Base-by-base conservation (phyloP, 441 rosid genomes). In the Bocquillonia castaneifolia region DNA sequence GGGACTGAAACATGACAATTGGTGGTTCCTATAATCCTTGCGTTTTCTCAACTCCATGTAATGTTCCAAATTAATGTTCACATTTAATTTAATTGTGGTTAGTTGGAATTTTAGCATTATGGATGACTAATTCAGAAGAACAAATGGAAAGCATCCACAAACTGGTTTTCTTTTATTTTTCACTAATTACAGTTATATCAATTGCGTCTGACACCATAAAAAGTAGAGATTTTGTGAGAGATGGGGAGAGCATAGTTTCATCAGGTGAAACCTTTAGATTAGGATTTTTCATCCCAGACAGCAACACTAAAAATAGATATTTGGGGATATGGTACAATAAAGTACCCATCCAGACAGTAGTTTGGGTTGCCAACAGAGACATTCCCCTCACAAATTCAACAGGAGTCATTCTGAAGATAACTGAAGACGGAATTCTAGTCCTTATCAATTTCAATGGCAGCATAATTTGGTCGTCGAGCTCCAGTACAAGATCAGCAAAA, bases 331-430 rank as follows among this genome's bases (percentile, higher is more conserved):
- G 74, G 74, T 71, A 29, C 64, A 44, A 37, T 6, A 63, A 54
- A 3, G 32, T 64, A 22, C 14, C 69, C 10, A 23, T 6, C 15
- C 6, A 7, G 8, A 64, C 64, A 0, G 75, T 64, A 3, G 70
- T 65, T 25, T 72, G 75, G 74, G 74, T 71, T 34, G 74, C 69
- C 32, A 71, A 71, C 51, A 63, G 74, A 39, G 55, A 64, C 8
- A 34, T 3, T 7, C 74, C 74, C 5, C 23, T 72, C 32, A 29
- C 6, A 1, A 34, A 56, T 58, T 44, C 65, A 9, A 45, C 75
- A 0, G 70, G 75, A 2, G 45, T n/a, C n/a, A n/a, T 48, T 10
- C n/a, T 72, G 0, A 32, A 18, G 39, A 17, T 72, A 4, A 22
- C 39, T 5, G 13, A 20, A 25, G 5, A 18, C 4, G 75, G 75